Base-by-base conservation (phyloP, 2,329 filamentous ascomycete genomes). In the Aschersonia sp. region DNA sequence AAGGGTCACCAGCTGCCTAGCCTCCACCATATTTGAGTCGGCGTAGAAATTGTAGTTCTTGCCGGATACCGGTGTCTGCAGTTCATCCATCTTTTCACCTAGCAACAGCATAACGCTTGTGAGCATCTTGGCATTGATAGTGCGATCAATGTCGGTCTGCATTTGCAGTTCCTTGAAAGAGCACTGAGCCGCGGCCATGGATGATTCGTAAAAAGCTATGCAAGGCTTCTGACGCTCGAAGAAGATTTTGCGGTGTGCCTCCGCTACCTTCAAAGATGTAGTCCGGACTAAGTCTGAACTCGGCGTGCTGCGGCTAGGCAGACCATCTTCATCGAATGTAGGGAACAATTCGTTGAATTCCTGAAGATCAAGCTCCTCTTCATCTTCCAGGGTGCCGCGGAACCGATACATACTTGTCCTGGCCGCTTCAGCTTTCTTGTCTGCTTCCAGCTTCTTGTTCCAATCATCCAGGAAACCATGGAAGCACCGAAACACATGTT, bases 281-380 rank as follows among this genome's bases (percentile, higher is more conserved):
- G 69, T 71, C 49, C 73, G 78, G 51, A 74, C 70, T 54, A 63
- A 61, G 45, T 65, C 65, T 50, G 53, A 61, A 47, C 55, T 62
- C 45, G 61, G 65, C 49, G 53, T 55, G 47, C 54, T 54, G 2
- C 54, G 46, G 5, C 53, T 55, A 46, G 63, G 61, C 44, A 68
- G 60, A 2, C 67, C 64, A 2, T 69, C 62, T 1, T 74, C 72
- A 1, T 75, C 73, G 10, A 85, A 94, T 4, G 76, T 78, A 1
- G 91, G 91, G 67, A 97, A 97, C 5, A 97, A 69, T 53, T 84
- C 76, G 28, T 82, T 74, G 53, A 95, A 82, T 53, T 92, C 85
- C 48, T 84, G 77, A 52, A 83, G 76, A 47, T 88, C 79, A 7
- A 77, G 70, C 55, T 85, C 82, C 48, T 94, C 84, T 53, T 86